These are phyloP conservation scores for Oxyria digyna DNA, from an alignment of 148 eudicot genomes.

Conservation along the genomic window DNA sequence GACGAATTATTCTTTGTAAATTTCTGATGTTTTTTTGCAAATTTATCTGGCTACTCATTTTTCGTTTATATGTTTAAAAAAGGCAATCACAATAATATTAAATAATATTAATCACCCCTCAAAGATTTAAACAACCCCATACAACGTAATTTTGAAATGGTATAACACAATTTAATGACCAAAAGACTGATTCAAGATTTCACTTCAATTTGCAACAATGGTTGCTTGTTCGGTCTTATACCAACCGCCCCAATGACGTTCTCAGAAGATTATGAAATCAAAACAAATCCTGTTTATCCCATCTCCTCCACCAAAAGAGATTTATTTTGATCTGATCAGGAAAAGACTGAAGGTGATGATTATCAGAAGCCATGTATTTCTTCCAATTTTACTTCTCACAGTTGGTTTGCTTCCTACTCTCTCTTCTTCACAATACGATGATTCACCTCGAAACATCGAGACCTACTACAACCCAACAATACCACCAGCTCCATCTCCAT, in stretches of 20 bases:
- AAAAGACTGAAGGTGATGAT: background rate
- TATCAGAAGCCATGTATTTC: background rate
- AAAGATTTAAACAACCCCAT: background rate
- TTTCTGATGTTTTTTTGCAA: too few species aligned
- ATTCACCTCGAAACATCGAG: constrained; percentile 47
- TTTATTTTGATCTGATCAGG: background rate
- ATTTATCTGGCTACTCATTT: too few species aligned
- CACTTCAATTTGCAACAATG: background rate
- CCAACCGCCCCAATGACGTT: background rate
- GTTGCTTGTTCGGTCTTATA: background rate
- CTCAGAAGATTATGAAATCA: background rate
- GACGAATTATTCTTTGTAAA: too few species aligned
- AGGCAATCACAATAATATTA: too few species aligned
- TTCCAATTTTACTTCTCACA: constrained; percentile 13
- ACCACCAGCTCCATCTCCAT: background rate
- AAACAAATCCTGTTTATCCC: background rate
- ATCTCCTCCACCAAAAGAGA: background rate
- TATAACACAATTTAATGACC: background rate
- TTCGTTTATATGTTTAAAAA: too few species aligned
- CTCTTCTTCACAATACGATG: constrained; percentile 21
- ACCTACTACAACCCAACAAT: constrained; percentile 24
- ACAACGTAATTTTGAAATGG: background rate
- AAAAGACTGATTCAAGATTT: background rate
- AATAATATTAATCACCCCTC: background rate
- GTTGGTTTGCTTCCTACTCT: constrained; percentile 16